phyloP scores from a whole-genome alignment of 169 alveolate genomes.

The Eimeria acervulina region DNA sequence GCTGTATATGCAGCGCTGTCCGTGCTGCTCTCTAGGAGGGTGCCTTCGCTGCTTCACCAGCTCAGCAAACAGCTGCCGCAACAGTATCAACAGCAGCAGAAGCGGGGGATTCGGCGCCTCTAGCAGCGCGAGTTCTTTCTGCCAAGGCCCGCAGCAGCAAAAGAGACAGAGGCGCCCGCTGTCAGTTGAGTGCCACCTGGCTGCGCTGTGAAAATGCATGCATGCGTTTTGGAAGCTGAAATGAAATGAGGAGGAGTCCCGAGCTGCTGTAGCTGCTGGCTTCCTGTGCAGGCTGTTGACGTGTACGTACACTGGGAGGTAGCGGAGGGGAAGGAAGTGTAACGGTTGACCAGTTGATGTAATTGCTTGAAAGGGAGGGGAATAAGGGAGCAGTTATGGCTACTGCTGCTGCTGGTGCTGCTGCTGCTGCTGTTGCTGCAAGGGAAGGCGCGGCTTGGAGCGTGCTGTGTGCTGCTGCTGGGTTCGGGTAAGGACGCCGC shows the following conservation, averaged over 20 bases:
- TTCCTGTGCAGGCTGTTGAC: not conserved
- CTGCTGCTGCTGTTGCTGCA: slow-evolving; percentile 43
- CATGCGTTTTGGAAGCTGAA: not conserved
- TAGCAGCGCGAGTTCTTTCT: not conserved
- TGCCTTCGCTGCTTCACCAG: not conserved
- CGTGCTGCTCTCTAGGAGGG: not conserved
- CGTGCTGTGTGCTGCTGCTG: slow-evolving; percentile 28
- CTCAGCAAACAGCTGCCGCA: not conserved
- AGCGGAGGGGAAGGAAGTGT: not conserved
- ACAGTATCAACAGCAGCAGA: not conserved
- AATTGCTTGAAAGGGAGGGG: not conserved
- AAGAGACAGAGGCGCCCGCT: too few relatives aligned
- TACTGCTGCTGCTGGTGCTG: not conserved
- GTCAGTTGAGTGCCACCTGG: not conserved
- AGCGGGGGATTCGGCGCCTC: not conserved
- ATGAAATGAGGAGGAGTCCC: too few relatives aligned
- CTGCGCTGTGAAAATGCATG: slow-evolving; percentile 27
- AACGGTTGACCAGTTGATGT: not conserved
- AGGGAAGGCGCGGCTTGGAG: not conserved
- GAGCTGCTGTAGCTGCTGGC: slow-evolving; percentile 5
- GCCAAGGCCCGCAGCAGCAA: not conserved
- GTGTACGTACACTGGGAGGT: not conserved
- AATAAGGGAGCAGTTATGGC: not conserved
- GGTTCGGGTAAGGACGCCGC: not conserved
- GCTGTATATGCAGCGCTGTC: too few relatives aligned